These are phyloP conservation scores for Tagetes patula DNA, from an alignment of 129 eudicot species.

Conservation along the genomic window DNA sequence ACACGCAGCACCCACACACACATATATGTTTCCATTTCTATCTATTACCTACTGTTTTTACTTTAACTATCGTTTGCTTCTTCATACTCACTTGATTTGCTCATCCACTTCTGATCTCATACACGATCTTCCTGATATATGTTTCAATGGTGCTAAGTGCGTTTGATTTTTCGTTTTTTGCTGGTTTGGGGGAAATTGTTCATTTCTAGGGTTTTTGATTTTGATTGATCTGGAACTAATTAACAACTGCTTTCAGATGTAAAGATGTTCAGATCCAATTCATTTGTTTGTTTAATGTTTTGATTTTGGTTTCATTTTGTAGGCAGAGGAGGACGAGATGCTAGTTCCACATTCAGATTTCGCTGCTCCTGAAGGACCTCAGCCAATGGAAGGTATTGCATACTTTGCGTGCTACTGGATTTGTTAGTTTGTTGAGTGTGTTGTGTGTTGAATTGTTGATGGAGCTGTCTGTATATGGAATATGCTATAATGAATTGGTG, in stretches of 20 bases:
- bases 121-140: neutral
- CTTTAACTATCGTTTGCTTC: slow-evolving; percentile 13
- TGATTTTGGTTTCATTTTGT: slow-evolving; percentile 28
- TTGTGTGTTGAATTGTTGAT: slow-evolving; percentile 7
- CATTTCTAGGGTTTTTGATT: slow-evolving; percentile 40
- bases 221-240: slow-evolving; percentile 26
- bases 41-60: slow-evolving; percentile 20
- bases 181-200: slow-evolving; percentile 18
- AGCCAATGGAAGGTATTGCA: slow-evolving; percentile 83
- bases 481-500: slow-evolving; percentile 9
- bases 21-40: neutral
- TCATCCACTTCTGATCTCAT: slow-evolving; percentile 27
- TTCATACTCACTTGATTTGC: neutral
- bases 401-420: neutral
- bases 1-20: slow-evolving; percentile 19
- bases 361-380: slow-evolving; percentile 63
- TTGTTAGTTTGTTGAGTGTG: neutral
- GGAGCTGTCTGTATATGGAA: slow-evolving; percentile 3
- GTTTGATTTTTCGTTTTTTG: neutral
- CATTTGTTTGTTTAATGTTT: neutral
- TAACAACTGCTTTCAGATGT: neutral
- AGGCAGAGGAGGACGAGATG: slow-evolving; percentile 89
- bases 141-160: slow-evolving; percentile 14
- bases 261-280: slow-evolving; percentile 36
- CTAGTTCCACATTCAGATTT: slow-evolving; percentile 79